Conservation (phyloP, 2,329 filamentous ascomycete genomes). For the Colletotrichum caudatum region DNA sequence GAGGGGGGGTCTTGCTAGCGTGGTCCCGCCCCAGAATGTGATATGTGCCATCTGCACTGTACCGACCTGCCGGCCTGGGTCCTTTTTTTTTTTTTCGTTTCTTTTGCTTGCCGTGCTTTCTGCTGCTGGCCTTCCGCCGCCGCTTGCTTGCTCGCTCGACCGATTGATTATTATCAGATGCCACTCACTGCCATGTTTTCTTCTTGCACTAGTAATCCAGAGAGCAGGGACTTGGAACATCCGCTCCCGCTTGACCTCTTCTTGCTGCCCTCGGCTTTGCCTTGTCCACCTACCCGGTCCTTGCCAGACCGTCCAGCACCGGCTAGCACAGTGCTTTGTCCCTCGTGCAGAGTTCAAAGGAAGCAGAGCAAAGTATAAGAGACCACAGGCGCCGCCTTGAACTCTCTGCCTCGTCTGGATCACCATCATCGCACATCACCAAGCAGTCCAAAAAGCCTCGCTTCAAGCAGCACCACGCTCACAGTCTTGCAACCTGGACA, state of each 20-base stretch:
- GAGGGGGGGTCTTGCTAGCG: slow-evolving; percentile 23
- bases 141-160: slow-evolving; percentile 29
- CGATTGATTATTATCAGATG: slow-evolving; percentile 39
- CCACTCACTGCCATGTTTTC: slow-evolving; percentile 39
- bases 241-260: slow-evolving; percentile 32
- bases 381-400: slow-evolving; percentile 31
- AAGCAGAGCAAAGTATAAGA: slow-evolving; percentile 39
- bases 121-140: slow-evolving; percentile 38
- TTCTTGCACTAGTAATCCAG: slow-evolving; percentile 37
- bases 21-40: slow-evolving; percentile 32
- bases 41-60: slow-evolving; percentile 39
- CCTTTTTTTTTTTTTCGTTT: slow-evolving; percentile 12
- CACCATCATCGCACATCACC: slow-evolving; percentile 30
- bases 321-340: slow-evolving; percentile 35
- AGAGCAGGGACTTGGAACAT: slow-evolving; percentile 39
- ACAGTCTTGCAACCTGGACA: background rate
- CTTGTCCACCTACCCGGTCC: slow-evolving; percentile 34
- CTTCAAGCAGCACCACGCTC: background rate
- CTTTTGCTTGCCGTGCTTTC: slow-evolving; percentile 31
- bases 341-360: slow-evolving; percentile 31
- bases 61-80: slow-evolving; percentile 27
- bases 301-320: slow-evolving; percentile 25
- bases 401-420: slow-evolving; percentile 28
- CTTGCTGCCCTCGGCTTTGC: slow-evolving; percentile 20
- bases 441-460: slow-evolving; percentile 19